phyloP scores from a whole-genome alignment of 1,139 yeast genomes.

The Yamadazyma membranifaciens region DNA sequence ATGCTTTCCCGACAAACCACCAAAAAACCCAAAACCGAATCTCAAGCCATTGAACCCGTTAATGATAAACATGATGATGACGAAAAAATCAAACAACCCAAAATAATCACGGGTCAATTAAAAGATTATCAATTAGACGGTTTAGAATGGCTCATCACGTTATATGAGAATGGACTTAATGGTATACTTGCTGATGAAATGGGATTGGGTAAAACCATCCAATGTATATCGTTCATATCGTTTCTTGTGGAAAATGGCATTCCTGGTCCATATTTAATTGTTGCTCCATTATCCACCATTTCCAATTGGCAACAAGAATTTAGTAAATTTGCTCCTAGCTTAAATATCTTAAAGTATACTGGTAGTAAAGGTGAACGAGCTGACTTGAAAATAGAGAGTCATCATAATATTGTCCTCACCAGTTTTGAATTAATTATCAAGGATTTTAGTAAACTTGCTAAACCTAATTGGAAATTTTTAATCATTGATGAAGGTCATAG shows the following conservation, averaged over 20 bases:
- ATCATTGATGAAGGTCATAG: constrained; percentile 98
- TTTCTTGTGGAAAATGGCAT: constrained; percentile 79
- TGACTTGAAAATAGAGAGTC: constrained; percentile 23
- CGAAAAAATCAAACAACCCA: constrained; percentile 53
- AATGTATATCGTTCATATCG: constrained; percentile 75
- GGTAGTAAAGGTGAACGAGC: constrained; percentile 62
- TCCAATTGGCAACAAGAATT: constrained; percentile 83
- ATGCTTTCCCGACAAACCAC: constrained; percentile 15
- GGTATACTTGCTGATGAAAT: constrained; percentile 96
- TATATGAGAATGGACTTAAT: constrained; percentile 90
- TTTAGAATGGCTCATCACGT: constrained; percentile 81
- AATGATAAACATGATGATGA: background rate
- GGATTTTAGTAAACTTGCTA: constrained; percentile 55
- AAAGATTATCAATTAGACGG: constrained; percentile 90
- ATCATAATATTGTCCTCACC: constrained; percentile 59
- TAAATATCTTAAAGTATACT: constrained; percentile 63
- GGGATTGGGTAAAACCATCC: constrained; percentile 94
- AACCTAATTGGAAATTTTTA: constrained; percentile 68
- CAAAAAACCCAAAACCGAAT: constrained; percentile 13
- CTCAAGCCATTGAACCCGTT: constrained; percentile 3
- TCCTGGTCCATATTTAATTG: constrained; percentile 79
- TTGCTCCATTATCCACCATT: constrained; percentile 85
- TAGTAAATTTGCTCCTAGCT: constrained; percentile 65
- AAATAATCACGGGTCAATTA: constrained; percentile 58
- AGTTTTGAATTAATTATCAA: constrained; percentile 79